Conservation (phyloP, 495 filamentous ascomycete genomes). For the Niebla homalea region DNA sequence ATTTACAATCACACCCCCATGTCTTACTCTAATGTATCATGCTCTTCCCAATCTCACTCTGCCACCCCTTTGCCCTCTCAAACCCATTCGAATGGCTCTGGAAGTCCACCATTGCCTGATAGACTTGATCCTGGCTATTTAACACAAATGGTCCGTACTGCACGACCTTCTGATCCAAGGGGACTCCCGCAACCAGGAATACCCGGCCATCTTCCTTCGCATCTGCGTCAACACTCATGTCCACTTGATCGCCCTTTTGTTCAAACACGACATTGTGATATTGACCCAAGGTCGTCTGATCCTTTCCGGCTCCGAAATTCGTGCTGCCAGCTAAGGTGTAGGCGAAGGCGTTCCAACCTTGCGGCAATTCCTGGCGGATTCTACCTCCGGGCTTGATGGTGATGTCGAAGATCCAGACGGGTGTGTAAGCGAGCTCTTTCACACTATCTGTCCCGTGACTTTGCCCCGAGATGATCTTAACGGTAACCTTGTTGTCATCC, state of each 20-base stretch:
- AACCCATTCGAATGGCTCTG: constrained; percentile 79
- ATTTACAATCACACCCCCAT: not conserved
- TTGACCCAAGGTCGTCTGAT: constrained; percentile 34
- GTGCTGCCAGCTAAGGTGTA: constrained; percentile 65
- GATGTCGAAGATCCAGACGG: constrained; percentile 85
- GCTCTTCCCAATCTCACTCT: constrained; percentile 88
- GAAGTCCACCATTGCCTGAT: constrained; percentile 82
- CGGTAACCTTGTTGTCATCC: constrained; percentile 57
- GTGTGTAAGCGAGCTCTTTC: constrained; percentile 84
- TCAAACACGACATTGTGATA: constrained; percentile 90
- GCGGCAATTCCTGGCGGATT: constrained; percentile 58
- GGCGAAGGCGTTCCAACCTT: constrained; percentile 82
- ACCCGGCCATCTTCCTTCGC: constrained; percentile 56
- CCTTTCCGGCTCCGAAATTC: constrained; percentile 47
- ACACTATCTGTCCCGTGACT: constrained; percentile 73
- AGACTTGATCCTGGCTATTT: constrained; percentile 70
- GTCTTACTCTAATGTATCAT: constrained; percentile 31
- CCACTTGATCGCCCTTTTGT: constrained; percentile 57
- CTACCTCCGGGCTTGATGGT: constrained; percentile 67
- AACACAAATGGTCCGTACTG: constrained; percentile 96
- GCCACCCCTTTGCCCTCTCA: constrained; percentile 70
- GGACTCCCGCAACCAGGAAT: constrained; percentile 71
- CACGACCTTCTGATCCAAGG: constrained; percentile 81
- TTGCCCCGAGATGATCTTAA: constrained; percentile 85
- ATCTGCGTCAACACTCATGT: constrained; percentile 52